Conservation (phyloP, 768 basidiomycete species). For the Lentinus tigrinus region DNA sequence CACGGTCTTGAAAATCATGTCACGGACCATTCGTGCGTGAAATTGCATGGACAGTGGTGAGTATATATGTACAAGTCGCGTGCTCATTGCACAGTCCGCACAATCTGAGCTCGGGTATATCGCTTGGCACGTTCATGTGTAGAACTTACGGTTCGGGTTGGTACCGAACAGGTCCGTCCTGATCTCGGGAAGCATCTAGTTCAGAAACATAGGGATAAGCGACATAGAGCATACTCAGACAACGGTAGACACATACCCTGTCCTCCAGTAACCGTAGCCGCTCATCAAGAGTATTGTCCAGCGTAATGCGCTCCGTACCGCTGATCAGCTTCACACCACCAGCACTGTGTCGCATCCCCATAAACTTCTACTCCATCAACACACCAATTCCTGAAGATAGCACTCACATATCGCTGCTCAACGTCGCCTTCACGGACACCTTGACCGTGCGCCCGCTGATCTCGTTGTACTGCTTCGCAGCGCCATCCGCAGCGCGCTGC, state of each 20-base stretch:
- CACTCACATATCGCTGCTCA: constrained; percentile 69
- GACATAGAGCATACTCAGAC: neutral
- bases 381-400: neutral
- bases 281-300: constrained; percentile 96
- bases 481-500: constrained; percentile 62
- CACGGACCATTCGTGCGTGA: neutral
- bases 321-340: constrained; percentile 82
- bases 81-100: constrained; percentile 13
- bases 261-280: constrained; percentile 87
- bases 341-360: constrained; percentile 45
- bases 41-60: neutral
- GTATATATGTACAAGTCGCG: constrained; percentile 12
- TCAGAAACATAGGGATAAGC: neutral
- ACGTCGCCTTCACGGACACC: constrained; percentile 55
- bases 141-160: constrained; percentile 93
- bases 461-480: constrained; percentile 67
- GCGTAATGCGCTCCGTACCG: constrained; percentile 73
- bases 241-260: constrained; percentile 49
- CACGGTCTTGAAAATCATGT: neutral
- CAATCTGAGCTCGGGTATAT: constrained; percentile 8
- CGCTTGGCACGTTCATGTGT: constrained; percentile 43
- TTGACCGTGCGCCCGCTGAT: constrained; percentile 70
- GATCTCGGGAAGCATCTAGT: constrained; percentile 94
- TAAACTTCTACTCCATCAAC: neutral
- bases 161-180: constrained; percentile 83